A percentile compares a stretch with the other conserved stretches of the same genome.
phyloP scores from a whole-genome alignment of 305 asterid species.

The Salvia sclarea region DNA sequence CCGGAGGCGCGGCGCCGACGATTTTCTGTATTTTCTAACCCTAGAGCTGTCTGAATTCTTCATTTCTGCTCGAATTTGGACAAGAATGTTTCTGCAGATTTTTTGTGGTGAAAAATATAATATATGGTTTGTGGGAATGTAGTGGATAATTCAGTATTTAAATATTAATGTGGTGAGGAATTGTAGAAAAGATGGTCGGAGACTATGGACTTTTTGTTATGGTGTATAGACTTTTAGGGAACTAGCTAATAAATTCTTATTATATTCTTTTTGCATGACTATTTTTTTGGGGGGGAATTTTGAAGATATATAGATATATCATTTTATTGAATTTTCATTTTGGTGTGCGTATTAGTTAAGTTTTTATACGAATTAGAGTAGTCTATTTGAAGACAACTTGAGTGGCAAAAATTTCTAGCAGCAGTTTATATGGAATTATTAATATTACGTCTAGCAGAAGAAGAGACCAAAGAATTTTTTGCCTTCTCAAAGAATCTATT shows the following conservation, averaged over 20 bases:
- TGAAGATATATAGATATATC: too few species aligned
- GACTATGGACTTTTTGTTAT: constrained; percentile 46
- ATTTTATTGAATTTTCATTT: not conserved
- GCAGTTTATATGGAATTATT: constrained; percentile 4
- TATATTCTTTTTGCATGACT: constrained; percentile 3
- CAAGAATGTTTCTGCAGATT: constrained; percentile 6
- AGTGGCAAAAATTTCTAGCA: constrained; percentile 20
- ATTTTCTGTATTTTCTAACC: constrained; percentile 56
- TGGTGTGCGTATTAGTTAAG: not conserved
- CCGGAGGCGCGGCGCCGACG: constrained; percentile 50
- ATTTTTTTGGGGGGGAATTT: not conserved
- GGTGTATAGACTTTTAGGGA: constrained; percentile 44
- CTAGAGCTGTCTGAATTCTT: constrained; percentile 30
- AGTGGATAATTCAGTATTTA: not conserved
- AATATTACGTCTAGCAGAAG: constrained; percentile 18
- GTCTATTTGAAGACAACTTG: not conserved
- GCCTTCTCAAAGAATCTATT: not conserved
- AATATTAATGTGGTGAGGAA: constrained; percentile 23
- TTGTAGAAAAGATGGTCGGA: constrained; percentile 45
- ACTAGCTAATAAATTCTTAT: constrained; percentile 14
- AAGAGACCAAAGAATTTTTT: not conserved
- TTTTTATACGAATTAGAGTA: not conserved
- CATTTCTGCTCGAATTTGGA: too few species aligned
- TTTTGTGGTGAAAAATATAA: not conserved
- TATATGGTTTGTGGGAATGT: not conserved